Conservation (phyloP, 2,329 filamentous ascomycete genomes). For the Davidsoniella australis region DNA sequence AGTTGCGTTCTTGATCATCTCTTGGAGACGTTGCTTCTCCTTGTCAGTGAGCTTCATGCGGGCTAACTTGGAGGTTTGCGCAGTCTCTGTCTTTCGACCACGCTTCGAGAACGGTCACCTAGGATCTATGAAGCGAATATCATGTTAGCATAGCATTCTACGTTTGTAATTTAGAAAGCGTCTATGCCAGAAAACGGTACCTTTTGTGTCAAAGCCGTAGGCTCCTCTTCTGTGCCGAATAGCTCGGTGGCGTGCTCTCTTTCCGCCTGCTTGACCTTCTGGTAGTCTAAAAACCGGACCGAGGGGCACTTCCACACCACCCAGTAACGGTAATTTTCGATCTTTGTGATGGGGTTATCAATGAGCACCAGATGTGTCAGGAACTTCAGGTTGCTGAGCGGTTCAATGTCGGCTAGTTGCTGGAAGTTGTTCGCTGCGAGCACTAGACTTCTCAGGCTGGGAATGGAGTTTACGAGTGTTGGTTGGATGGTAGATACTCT, state of each 20-base stretch:
- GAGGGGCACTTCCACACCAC: constrained; percentile 71
- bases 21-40: constrained; percentile 72
- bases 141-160: no score
- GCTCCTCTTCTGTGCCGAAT: constrained; percentile 64
- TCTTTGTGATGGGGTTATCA: constrained; percentile 74
- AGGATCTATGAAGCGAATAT: constrained; percentile 41
- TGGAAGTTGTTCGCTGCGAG: constrained; percentile 66
- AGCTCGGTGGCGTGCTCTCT: constrained; percentile 58
- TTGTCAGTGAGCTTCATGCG: constrained; percentile 72
- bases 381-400: constrained; percentile 48
- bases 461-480: constrained; percentile 55
- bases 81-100: constrained; percentile 22
- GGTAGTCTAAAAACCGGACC: constrained; percentile 81
- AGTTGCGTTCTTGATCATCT: constrained; percentile 74
- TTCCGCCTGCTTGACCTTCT: constrained; percentile 79
- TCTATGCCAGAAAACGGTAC: constrained; percentile 21
- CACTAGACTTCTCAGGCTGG: constrained; percentile 66
- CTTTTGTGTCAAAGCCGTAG: constrained; percentile 63
- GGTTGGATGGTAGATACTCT: constrained; percentile 69
- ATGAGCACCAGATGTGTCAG: constrained; percentile 67
- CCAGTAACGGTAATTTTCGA: constrained; percentile 80
- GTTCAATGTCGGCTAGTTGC: constrained; percentile 77
- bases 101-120: constrained; percentile 63
- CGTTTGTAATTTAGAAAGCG: not conserved
- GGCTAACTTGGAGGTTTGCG: constrained; percentile 42